phyloP scores from a whole-genome alignment of 2,329 filamentous ascomycete species.

The Colletotrichum filicis region DNA sequence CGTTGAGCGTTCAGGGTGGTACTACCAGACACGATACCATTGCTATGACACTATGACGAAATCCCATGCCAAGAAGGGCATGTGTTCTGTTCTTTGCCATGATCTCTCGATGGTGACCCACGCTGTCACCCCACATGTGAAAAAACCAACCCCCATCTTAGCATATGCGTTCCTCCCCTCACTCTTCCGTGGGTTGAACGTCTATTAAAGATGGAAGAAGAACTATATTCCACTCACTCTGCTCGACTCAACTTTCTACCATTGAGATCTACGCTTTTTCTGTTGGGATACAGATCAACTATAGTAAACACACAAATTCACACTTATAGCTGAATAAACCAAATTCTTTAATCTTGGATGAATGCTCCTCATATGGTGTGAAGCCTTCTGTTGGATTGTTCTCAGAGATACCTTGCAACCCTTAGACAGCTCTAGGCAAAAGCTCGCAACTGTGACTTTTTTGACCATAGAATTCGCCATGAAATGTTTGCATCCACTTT shows the following conservation, averaged over 20 bases:
- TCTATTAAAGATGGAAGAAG: conserved; percentile 66
- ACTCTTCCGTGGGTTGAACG: conserved; percentile 63
- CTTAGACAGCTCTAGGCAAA: too few species aligned
- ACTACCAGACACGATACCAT: conserved; percentile 19
- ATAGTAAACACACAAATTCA: conserved; percentile 37
- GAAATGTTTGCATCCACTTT: neutral
- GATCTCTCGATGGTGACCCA: neutral
- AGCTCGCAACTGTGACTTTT: neutral
- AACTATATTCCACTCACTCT: conserved; percentile 63
- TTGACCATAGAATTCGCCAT: neutral
- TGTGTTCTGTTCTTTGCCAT: neutral
- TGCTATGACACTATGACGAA: conserved; percentile 28
- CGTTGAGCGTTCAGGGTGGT: conserved; percentile 19
- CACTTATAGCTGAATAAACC: neutral
- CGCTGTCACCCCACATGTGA: conserved; percentile 1
- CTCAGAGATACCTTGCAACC: too few species aligned
- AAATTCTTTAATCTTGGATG: neutral
- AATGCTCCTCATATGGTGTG: too few species aligned
- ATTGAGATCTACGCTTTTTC: conserved; percentile 61
- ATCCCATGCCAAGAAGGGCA: conserved; percentile 15
- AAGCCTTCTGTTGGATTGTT: too few species aligned
- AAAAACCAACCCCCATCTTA: conserved; percentile 56
- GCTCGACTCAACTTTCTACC: conserved; percentile 53
- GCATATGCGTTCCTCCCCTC: conserved; percentile 64
- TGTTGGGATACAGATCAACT: conserved; percentile 46